phyloP scores from a whole-genome alignment of 768 basidiomycete genomes.

The Russula dissimulans region DNA sequence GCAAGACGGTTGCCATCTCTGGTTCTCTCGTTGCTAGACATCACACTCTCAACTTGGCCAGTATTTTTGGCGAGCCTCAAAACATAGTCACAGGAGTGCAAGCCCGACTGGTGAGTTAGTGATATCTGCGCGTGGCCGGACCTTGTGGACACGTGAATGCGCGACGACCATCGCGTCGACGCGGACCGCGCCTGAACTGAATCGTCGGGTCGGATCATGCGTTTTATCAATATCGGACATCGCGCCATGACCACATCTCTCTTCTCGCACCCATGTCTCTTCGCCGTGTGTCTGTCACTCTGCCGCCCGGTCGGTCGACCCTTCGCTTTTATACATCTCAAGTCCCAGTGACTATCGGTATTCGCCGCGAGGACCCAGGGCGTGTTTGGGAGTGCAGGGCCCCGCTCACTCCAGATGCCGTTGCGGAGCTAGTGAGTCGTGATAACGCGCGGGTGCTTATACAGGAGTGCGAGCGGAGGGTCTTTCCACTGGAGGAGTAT shows the following conservation, averaged over 20 bases:
- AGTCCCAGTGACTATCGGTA: constrained; percentile 37
- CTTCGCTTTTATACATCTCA: not conserved
- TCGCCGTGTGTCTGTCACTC: constrained; percentile 6
- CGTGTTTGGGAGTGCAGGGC: constrained; percentile 84
- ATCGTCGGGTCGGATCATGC: too few species aligned
- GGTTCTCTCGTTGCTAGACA: too few species aligned
- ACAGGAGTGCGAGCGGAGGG: constrained; percentile 65
- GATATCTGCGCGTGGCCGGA: too few species aligned
- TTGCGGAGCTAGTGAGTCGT: constrained; percentile 47
- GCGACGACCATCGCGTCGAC: too few species aligned
- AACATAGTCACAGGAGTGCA: too few species aligned
- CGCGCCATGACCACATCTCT: not conserved
- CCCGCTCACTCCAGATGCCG: constrained; percentile 71
- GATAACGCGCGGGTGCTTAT: constrained; percentile 60
- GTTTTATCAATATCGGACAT: not conserved
- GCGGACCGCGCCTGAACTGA: too few species aligned
- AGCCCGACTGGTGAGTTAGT: too few species aligned
- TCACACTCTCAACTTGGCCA: too few species aligned
- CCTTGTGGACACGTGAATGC: not conserved
- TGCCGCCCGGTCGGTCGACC: not conserved
- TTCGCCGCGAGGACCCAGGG: constrained; percentile 67
- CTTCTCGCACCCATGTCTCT: constrained; percentile 6
- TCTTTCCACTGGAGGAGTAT: constrained; percentile 60
- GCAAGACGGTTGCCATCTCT: too few species aligned
- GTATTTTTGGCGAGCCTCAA: too few species aligned